Base-by-base conservation (phyloP, 2,329 filamentous ascomycete genomes). In the Fusarium cyanostomum region DNA sequence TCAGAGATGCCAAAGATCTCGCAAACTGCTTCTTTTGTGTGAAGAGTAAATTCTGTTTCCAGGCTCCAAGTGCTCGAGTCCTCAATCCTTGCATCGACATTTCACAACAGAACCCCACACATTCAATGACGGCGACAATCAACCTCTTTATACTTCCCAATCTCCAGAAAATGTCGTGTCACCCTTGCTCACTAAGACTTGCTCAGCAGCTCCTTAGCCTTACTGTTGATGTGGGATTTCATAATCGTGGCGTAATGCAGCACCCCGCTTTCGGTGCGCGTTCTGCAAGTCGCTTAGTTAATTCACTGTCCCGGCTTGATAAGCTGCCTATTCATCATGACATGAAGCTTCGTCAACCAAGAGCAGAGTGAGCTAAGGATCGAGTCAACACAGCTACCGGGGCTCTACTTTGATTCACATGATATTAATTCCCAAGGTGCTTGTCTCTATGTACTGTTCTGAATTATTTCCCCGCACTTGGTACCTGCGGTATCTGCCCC, bases 241-340 rank as follows among this genome's bases (percentile, higher is more conserved):
- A 71, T 66, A 71, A 69, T 70, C 55, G 58, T 69, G 56, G 58
- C 68, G 68, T 70, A 70, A 70, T 66, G 38, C 16, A 49, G n/a
- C 37, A 42, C 64, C 68, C 68, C 68, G 59, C 68, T 69, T 67
- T 61, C 33, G 34, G 21, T 21, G 21, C 4, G 21, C 21, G 6
- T 6, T 21, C 58, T 66, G 53, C 51, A 41, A 37, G 56, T 26
- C 37, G 60, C 56, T 67, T 69, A 70, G 67, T 56, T 56, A 63
- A 41, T 52, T 41, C 26, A 26, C 16, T 27, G 30, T 39, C 21
- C 30, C 46, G 45, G 60, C 57, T 70, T 66, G 58, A 67, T 66
- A 66, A 68, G 63, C 62, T 24, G 13, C n/a, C 48, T 28, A 53
- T 44, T 27, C 28, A 56, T 49, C 59, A 64, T 66, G 63, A 60